These are phyloP conservation scores for Ustilago cynodontis DNA, from an alignment of 1,284 basidiomycete species.

Conservation along the genomic window DNA sequence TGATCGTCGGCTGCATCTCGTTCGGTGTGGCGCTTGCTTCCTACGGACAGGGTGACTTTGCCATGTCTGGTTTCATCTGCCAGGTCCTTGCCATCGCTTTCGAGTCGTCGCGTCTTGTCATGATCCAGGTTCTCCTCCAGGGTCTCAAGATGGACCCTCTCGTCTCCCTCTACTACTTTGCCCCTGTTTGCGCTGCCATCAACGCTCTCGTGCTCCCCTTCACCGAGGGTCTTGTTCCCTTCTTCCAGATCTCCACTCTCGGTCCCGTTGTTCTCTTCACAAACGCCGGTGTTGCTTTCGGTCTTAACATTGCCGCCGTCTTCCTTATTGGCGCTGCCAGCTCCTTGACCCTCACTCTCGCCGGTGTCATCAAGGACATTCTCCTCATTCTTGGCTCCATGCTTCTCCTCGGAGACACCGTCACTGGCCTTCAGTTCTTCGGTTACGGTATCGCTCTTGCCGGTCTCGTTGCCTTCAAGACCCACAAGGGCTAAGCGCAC, in stretches of 20 bases:
- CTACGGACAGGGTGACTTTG: slow-evolving; percentile 87
- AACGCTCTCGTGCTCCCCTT: slow-evolving; percentile 87
- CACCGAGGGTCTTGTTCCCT: slow-evolving; percentile 89
- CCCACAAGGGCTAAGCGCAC: slow-evolving; percentile 75
- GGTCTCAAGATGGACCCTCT: slow-evolving; percentile 95
- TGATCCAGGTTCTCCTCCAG: slow-evolving; percentile 95
- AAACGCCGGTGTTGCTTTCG: slow-evolving; percentile 90
- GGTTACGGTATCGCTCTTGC: slow-evolving; percentile 87
- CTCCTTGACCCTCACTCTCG: slow-evolving; percentile 89
- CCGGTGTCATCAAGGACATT: slow-evolving; percentile 94
- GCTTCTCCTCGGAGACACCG: slow-evolving; percentile 80
- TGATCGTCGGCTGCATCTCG: slow-evolving; percentile 93
- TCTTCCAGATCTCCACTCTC: slow-evolving; percentile 79
- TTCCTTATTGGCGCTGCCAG: slow-evolving; percentile 91
- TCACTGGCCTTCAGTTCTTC: slow-evolving; percentile 87
- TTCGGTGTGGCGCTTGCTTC: slow-evolving; percentile 88
- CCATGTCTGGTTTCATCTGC: slow-evolving; percentile 83
- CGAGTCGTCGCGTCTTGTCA: slow-evolving; percentile 89
- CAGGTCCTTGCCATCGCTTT: slow-evolving; percentile 75
- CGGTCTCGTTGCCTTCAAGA: slow-evolving; percentile 84
- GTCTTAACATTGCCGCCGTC: slow-evolving; percentile 91
- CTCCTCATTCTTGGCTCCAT: slow-evolving; percentile 91
- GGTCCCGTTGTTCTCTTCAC: slow-evolving; percentile 83
- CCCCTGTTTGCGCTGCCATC: slow-evolving; percentile 83
- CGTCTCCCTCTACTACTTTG: slow-evolving; percentile 88